Evolutionary conservation across 1,284 basidiomycete genomes (phyloP).

Genomic region (Heterobasidion parviporum): DNA sequence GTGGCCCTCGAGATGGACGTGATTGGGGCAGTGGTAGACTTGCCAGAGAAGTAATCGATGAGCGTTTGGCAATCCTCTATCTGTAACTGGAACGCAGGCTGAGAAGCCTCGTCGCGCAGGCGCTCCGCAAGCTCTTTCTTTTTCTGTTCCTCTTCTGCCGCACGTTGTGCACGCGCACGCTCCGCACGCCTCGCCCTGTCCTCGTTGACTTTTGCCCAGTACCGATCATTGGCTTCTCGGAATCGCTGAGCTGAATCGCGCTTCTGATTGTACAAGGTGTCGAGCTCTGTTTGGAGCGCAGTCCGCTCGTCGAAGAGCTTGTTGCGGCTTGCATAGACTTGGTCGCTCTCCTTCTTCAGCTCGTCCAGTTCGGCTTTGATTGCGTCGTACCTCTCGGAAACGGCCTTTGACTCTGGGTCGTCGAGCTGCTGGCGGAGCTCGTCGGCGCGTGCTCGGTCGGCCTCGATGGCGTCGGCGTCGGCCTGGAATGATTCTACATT

Average conservation of each 20-base stretch:
- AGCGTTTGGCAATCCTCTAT: slow-evolving; percentile 97
- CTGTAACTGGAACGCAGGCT: slow-evolving; percentile 87
- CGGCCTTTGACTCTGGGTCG: slow-evolving; percentile 83
- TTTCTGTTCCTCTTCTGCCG: slow-evolving; percentile 78
- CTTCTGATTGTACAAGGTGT: slow-evolving; percentile 71
- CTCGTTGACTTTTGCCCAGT: slow-evolving; percentile 77
- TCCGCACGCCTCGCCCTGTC: slow-evolving; percentile 83
- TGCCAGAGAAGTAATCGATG: slow-evolving; percentile 84
- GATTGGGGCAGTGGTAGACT: slow-evolving; percentile 43
- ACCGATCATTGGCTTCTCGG: slow-evolving; percentile 77
- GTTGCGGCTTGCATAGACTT: slow-evolving; percentile 73
- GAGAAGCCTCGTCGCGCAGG: slow-evolving; percentile 85
- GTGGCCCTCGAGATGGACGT: slow-evolving; percentile 23
- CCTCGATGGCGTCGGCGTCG: slow-evolving; percentile 76
- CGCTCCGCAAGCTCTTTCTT: slow-evolving; percentile 76
- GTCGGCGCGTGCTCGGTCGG: slow-evolving; percentile 71
- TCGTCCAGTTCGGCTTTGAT: slow-evolving; percentile 85
- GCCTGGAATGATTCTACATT: slow-evolving; percentile 74
- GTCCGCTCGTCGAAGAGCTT: slow-evolving; percentile 90
- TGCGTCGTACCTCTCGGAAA: slow-evolving; percentile 75
- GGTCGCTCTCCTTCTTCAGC: slow-evolving; percentile 83
- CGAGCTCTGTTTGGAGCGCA: slow-evolving; percentile 61
- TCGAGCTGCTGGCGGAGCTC: slow-evolving; percentile 81
- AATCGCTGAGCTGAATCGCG: slow-evolving; percentile 66
- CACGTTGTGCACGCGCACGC: slow-evolving; percentile 71